Evolutionary conservation across 805 yeast genomes (phyloP), one percentile per base, ranked within the genome.

Genomic region (Suhomyces canberraensis): DNA sequence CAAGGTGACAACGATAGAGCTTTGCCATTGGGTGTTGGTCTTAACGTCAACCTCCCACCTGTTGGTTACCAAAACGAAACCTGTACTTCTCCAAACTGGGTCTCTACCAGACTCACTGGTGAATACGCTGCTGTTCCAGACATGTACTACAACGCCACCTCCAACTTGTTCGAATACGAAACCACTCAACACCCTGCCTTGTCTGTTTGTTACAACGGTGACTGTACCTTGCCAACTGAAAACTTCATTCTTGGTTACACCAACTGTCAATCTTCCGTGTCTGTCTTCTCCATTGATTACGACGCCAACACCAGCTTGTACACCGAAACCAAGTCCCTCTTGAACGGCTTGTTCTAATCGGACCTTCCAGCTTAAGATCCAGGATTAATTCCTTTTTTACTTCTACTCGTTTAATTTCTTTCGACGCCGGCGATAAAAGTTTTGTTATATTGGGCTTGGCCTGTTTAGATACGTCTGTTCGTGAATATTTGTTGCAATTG

Each of bases 11-110:
- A 61, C 43, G 44, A 42, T 22, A 54, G 61, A 42, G 51, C 60
- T 18, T 58, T 75, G 40, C 79, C 79, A 33, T 37, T 57, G 27
- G 66, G 67, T 29, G 61, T 58, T 35, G 78, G 76, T 46, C 41
- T 73, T 37, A 72, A 69, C 50, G 76, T 74, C 38, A 74, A 75
- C 56, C 60, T 64, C 50, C 79, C 79, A 34, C 33, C 36, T 11
- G 78, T 73, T 18, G 49, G 48, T n/a, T 49, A 55, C 45, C 48
- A 48, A 29, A 44, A 65, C 33, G 72, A 69, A 41, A 38, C 64
- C 6, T 76, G 81, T 58, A 40, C 46, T 17, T 58, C 60, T 38
- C 76, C 78, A 35, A 51, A 59, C 18, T 75, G 56, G 50, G 65
- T 61, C 25, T 63, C 55, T 45, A 54, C 79, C 11, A 69, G 81